Conservation (phyloP, 2,329 filamentous ascomycete species). For the Microdochium paspali region DNA sequence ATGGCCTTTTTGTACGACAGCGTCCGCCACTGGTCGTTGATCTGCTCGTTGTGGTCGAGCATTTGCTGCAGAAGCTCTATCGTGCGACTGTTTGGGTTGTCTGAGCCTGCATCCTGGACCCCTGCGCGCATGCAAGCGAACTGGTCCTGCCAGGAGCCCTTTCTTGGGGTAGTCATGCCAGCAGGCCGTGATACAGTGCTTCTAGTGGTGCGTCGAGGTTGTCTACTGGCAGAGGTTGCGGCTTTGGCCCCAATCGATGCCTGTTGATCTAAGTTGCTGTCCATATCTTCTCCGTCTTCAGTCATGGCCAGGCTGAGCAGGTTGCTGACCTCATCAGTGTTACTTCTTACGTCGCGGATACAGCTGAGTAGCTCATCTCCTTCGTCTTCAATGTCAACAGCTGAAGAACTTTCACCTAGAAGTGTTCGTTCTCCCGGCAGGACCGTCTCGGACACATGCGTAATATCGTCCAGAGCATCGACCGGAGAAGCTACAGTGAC, state of each 20-base stretch:
- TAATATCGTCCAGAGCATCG: neutral
- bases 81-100: conserved; percentile 65
- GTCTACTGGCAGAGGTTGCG: neutral
- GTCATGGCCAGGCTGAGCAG: neutral
- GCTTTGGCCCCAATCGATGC: neutral
- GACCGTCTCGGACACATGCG: neutral
- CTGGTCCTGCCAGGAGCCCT: conserved; percentile 30
- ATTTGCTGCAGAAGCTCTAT: conserved; percentile 73
- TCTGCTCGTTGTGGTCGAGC: conserved; percentile 65
- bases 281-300: neutral
- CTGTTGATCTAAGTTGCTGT: neutral
- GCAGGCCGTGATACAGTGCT: neutral
- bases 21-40: conserved; percentile 69
- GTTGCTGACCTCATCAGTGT: neutral
- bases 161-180: conserved; percentile 12
- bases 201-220: neutral
- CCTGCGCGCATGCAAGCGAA: conserved; percentile 48
- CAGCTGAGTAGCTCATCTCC: neutral
- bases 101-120: conserved; percentile 26
- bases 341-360: neutral
- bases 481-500: neutral
- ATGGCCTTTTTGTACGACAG: conserved; percentile 72
- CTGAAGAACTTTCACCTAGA: neutral
- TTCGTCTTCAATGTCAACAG: neutral
- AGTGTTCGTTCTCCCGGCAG: neutral